Evolutionary conservation across 306 rosid species (phyloP).

Genomic region (Fagus sylvatica): DNA sequence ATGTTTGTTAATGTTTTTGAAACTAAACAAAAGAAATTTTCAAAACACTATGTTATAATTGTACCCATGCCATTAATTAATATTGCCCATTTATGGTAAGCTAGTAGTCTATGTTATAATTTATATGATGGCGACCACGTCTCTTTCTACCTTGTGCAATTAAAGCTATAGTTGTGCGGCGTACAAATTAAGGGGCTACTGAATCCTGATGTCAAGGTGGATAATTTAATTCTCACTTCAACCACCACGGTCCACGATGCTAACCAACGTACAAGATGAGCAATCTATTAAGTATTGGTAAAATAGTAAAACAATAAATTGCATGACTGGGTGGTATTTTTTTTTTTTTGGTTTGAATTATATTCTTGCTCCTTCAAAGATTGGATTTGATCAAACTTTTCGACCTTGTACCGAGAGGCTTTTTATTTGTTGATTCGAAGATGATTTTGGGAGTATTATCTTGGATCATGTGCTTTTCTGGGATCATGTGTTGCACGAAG

Average conservation of each 20-base stretch:
- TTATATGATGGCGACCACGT: no score
- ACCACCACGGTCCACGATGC: not conserved
- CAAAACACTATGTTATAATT: no score
- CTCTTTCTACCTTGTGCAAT: no score
- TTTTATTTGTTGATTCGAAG: slow-evolving; percentile 16
- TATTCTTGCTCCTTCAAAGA: not conserved
- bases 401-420: not conserved
- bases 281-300: slow-evolving; percentile 2
- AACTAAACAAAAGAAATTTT: no score
- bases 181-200: no score
- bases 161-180: no score
- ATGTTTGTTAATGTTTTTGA: no score
- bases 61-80: no score
- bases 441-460: slow-evolving; percentile 34
- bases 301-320: not conserved
- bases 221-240: slow-evolving; percentile 19
- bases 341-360: not conserved
- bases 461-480: slow-evolving; percentile 51
- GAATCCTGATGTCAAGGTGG: not conserved
- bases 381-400: slow-evolving; percentile 13
- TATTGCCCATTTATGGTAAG: no score
- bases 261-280: slow-evolving; percentile 12
- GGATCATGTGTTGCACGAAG: slow-evolving; percentile 50
- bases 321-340: no score
- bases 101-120: no score